phyloP scores from a whole-genome alignment of 192 early-diverging fungal genomes.

The Coemansia sp. region DNA sequence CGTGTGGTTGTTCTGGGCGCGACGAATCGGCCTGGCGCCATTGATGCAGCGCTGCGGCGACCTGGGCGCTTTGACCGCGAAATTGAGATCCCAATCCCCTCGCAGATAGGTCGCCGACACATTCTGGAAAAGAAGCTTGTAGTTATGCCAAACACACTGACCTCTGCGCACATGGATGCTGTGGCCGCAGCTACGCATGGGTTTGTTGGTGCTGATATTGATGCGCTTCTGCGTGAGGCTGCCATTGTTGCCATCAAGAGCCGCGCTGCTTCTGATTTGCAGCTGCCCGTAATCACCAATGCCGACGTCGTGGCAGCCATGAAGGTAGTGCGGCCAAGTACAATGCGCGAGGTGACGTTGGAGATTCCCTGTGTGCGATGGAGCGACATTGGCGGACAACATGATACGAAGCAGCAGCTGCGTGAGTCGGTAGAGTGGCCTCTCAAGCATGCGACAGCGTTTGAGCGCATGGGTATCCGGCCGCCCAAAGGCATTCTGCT shows the following conservation, averaged over 20 bases:
- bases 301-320: slow-evolving; percentile 14
- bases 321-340: slow-evolving; percentile 32
- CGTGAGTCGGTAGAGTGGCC: slow-evolving; percentile 99
- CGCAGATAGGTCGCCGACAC: slow-evolving; percentile 59
- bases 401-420: slow-evolving; percentile 84
- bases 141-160: slow-evolving; percentile 68
- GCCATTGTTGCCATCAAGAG: slow-evolving; percentile 76
- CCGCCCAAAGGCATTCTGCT: slow-evolving; percentile 98
- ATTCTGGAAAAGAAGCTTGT: slow-evolving; percentile 74
- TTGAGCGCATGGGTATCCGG: slow-evolving; percentile 82
- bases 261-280: neutral
- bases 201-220: slow-evolving; percentile 97
- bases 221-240: slow-evolving; percentile 82
- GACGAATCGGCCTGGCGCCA: slow-evolving; percentile 85
- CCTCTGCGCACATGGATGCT: slow-evolving; percentile 55
- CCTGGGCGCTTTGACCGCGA: slow-evolving; percentile 96
- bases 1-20: slow-evolving; percentile 80
- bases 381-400: slow-evolving; percentile 94
- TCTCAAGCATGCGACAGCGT: slow-evolving; percentile 89
- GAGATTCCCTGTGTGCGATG: slow-evolving; percentile 94
- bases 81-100: slow-evolving; percentile 93
- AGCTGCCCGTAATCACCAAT: neutral
- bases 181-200: slow-evolving; percentile 80
- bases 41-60: slow-evolving; percentile 88
- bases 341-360: slow-evolving; percentile 63